These are phyloP conservation scores for Sugiyamaella pinicola DNA, from an alignment of 1,139 yeast species.

Conservation along the genomic window DNA sequence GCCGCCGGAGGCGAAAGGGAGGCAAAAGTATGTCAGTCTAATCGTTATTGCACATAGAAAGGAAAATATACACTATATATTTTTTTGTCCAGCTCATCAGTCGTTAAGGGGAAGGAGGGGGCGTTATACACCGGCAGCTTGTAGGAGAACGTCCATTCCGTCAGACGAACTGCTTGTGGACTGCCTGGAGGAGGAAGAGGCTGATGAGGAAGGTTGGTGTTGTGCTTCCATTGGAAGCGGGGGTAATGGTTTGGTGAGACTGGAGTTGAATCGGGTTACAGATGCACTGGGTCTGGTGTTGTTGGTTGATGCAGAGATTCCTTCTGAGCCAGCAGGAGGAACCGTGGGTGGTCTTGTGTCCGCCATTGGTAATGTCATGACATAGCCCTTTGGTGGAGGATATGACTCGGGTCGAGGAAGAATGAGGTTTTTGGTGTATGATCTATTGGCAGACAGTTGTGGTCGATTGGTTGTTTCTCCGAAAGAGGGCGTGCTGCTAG, in stretches of 20 bases:
- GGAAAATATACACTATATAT: conserved; percentile 2
- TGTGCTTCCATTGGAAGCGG: conserved; percentile 39
- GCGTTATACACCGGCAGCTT: conserved; percentile 39
- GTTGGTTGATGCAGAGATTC: conserved; percentile 8
- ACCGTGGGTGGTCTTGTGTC: conserved; percentile 36
- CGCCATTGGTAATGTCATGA: conserved; percentile 32
- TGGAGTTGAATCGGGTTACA: conserved; percentile 18
- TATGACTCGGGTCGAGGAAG: conserved; percentile 38
- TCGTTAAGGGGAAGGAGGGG: neutral
- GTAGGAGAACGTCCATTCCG: conserved; percentile 40
- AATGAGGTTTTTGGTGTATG: conserved; percentile 36
- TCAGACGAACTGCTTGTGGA: conserved; percentile 21
- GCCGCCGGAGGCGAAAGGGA: too few relatives aligned
- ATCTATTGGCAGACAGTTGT: conserved; percentile 35
- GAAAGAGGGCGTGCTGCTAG: conserved; percentile 2
- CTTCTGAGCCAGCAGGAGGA: conserved; percentile 33
- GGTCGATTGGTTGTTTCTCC: conserved; percentile 28
- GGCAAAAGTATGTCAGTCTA: neutral
- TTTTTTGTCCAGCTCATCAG: conserved; percentile 5
- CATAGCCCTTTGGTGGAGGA: conserved; percentile 35
- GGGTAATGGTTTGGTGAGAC: conserved; percentile 39
- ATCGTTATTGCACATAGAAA: conserved; percentile 13
- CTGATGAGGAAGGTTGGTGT: conserved; percentile 10
- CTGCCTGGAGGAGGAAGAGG: neutral
- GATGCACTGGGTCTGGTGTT: conserved; percentile 16